A percentile compares a stretch with the other conserved stretches of the same genome.
Evolutionary conservation across 2,329 filamentous ascomycete species (phyloP).

Genomic region (Scedosporium apiospermum): DNA sequence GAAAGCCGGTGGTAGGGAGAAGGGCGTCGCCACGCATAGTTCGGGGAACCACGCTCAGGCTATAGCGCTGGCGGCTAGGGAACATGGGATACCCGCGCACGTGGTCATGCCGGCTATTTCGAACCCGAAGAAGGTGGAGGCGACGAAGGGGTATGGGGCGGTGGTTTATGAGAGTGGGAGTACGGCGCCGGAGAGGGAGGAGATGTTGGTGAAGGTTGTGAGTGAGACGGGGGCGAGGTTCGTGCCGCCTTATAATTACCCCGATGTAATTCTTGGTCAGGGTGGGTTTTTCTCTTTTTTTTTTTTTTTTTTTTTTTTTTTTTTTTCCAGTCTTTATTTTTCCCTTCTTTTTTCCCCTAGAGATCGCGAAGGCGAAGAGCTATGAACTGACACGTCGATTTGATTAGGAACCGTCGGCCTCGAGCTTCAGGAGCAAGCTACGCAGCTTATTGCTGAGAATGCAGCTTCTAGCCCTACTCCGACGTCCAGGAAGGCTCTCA

Average conservation of each 20-base stretch:
- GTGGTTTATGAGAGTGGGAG: constrained; percentile 72
- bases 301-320: neutral
- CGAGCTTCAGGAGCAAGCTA: constrained; percentile 70
- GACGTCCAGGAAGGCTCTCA: constrained; percentile 29
- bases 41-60: constrained; percentile 94
- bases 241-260: constrained; percentile 87
- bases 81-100: constrained; percentile 65
- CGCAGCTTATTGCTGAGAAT: constrained; percentile 31
- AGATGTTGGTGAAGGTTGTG: constrained; percentile 60
- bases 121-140: constrained; percentile 77
- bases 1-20: constrained; percentile 46
- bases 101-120: constrained; percentile 90
- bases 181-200: constrained; percentile 73
- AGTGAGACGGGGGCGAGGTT: constrained; percentile 64
- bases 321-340: neutral
- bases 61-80: constrained; percentile 71
- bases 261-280: constrained; percentile 84
- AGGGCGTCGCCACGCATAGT: constrained; percentile 82
- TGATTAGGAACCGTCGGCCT: constrained; percentile 36
- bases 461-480: constrained; percentile 5
- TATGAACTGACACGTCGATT: neutral
- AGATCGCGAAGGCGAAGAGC: neutral
- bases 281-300: constrained; percentile 55
- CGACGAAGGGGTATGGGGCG: constrained; percentile 69
- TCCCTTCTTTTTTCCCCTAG: neutral